Evolutionary conservation across 2,329 filamentous ascomycete species (phyloP).

Genomic region (Penicillium nordicum): DNA sequence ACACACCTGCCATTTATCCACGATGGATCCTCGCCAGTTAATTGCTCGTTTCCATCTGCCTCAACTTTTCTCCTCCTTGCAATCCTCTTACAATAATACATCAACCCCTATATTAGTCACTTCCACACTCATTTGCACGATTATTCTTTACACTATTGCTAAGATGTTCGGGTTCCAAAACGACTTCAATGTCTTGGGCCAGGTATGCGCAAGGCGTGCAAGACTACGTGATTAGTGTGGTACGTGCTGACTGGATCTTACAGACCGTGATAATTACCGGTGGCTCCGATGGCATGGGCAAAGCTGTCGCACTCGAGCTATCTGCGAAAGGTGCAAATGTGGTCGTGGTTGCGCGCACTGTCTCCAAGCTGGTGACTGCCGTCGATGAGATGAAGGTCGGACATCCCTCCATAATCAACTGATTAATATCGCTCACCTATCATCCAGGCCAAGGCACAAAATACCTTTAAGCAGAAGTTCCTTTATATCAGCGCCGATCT

Average conservation of each 20-base stretch:
- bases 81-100: slow-evolving; percentile 21
- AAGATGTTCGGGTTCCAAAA: slow-evolving; percentile 51
- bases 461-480: slow-evolving; percentile 70
- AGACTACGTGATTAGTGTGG: neutral
- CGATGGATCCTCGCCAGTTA: slow-evolving; percentile 7
- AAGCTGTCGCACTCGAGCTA: slow-evolving; percentile 68
- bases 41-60: slow-evolving; percentile 21
- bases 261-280: slow-evolving; percentile 89
- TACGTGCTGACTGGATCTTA: slow-evolving; percentile 14
- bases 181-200: slow-evolving; percentile 79
- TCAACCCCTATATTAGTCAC: slow-evolving; percentile 27
- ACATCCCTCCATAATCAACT: neutral
- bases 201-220: slow-evolving; percentile 54
- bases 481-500: slow-evolving; percentile 81
- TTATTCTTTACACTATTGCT: slow-evolving; percentile 33
- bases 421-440: slow-evolving; percentile 18
- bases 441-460: slow-evolving; percentile 60
- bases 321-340: slow-evolving; percentile 81
- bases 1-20: neutral
- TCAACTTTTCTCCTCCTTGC: slow-evolving; percentile 18
- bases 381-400: slow-evolving; percentile 62
- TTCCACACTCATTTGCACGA: slow-evolving; percentile 32
- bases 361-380: slow-evolving; percentile 68
- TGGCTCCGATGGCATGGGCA: slow-evolving; percentile 89
- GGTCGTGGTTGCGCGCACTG: slow-evolving; percentile 76